Percentiles rank a stretch among this genome's conserved stretches.
These are phyloP conservation scores for Vitis hybrid DNA, from an alignment of 177 flowering plant species.

Conservation along the genomic window DNA sequence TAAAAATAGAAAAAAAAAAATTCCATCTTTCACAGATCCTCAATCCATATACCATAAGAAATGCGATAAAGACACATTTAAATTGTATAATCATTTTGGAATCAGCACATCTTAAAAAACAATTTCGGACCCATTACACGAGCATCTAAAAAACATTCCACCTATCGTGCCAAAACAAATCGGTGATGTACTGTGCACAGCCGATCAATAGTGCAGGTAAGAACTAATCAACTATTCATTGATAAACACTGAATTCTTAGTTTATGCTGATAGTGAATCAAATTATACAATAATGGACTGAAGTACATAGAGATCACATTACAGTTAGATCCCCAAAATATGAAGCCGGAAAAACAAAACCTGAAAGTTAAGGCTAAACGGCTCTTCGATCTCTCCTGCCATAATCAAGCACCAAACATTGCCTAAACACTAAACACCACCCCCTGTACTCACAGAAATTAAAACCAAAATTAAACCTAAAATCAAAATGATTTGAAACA, in stretches of 20 bases:
- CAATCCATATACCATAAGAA: no score
- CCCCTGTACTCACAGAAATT: slow-evolving; percentile 9
- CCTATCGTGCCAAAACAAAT: no score
- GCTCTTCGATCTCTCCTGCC: slow-evolving; percentile 62
- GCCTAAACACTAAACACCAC: slow-evolving; percentile 4
- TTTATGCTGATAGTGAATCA: neutral
- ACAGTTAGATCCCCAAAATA: neutral
- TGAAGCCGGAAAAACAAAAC: slow-evolving; percentile 21
- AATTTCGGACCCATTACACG: no score
- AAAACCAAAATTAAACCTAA: neutral
- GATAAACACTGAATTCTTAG: neutral
- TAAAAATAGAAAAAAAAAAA: no score
- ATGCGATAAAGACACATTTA: no score
- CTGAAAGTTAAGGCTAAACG: slow-evolving; percentile 40
- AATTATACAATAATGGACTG: neutral
- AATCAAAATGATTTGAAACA: slow-evolving; percentile 1
- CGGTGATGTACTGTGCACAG: no score
- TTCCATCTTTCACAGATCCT: no score
- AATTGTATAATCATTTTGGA: no score
- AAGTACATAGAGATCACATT: neutral
- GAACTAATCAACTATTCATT: no score
- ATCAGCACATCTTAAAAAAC: no score
- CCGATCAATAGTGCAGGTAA: no score
- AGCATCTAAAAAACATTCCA: no score
- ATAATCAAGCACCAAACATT: slow-evolving; percentile 24